Base-by-base conservation (phyloP, 805 yeast genomes). In the Kodamaea leandrae region DNA sequence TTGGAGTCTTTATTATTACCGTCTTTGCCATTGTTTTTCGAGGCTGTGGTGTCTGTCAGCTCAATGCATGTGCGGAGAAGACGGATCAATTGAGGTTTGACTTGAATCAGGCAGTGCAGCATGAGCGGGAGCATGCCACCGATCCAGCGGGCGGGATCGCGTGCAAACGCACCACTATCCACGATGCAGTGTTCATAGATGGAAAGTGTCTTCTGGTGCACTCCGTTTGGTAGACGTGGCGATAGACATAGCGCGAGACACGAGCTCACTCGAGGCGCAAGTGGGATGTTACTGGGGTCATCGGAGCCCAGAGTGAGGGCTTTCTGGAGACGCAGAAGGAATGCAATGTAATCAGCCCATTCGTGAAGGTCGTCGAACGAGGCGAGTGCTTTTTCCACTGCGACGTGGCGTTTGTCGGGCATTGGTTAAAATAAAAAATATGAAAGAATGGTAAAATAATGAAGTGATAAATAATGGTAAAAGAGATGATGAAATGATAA, bases 311-410 rank as follows among this genome's bases (percentile, higher is more conserved):
- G 66, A n/a, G n/a, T n/a, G 29, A 90, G 61, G 0, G 95, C 82
- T 57, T 88, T 86, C 44, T 81, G 80, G 4, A 95, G 72, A 45
- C 85, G 79, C 2, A 91, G 81, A 33, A 95, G 68, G 58, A 87
- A 90, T 16, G 97, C 83, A 42, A 93, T 93, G 59, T 91, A 89
- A 58, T 93, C 99, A 10, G 99, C 98, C 99, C 99, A 93, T 66
- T 93, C 99, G 23, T 81, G 85, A 1, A 89, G 83, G 2, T 85
- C 66, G 39, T 87, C 96, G 66, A 91, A 91, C 14, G 78, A 71
- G 5, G 76, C 72, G 16, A 93, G 67, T 0, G 93, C 86, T 49
- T 82, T 77, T 39, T 85, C 91, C 9, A 91, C 74, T 43, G 74
- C 32, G 15, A 71, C 66, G 54, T 81, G 83, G 45, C 84, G 80